A percentile compares a stretch with the other conserved stretches of the same genome.
Evolutionary conservation across 306 rosid species (phyloP).

Genomic region (Argentina anserina): DNA sequence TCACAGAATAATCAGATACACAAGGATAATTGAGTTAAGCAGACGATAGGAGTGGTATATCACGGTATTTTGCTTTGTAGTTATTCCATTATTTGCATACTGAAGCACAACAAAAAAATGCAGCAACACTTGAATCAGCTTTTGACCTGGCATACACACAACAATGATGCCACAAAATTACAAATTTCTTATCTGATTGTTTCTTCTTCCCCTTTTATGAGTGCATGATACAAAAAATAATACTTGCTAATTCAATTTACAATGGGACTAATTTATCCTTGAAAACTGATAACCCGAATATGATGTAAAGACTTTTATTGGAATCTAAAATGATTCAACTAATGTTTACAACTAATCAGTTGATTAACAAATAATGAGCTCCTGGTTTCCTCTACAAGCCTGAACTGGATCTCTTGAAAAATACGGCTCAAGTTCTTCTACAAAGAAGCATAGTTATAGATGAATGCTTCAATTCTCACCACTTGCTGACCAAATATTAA

Average conservation of each 20-base stretch:
- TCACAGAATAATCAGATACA: conserved; percentile 18
- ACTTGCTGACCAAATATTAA: not conserved
- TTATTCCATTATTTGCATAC: not conserved
- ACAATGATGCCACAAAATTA: not conserved
- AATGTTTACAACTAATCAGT: not conserved
- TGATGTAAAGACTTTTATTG: not conserved
- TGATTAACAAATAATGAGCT: not conserved
- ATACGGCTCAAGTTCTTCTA: not conserved
- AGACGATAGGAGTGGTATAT: not conserved
- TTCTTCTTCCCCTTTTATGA: not conserved
- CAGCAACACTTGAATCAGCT: not conserved
- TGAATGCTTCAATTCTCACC: not conserved
- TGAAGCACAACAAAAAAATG: not conserved
- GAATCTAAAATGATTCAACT: not conserved
- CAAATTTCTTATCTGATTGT: not conserved
- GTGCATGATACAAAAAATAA: not conserved
- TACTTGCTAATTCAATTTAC: not conserved
- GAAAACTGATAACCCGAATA: not conserved
- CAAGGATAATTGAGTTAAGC: not conserved
- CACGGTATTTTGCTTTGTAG: not conserved
- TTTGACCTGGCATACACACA: not conserved
- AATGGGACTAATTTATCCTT: not conserved
- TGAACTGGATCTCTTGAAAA: too few relatives aligned
- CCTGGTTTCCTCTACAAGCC: not conserved
- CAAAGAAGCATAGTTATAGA: not conserved